These are phyloP conservation scores for Naumovozyma dairenensis DNA, from an alignment of 805 yeast genomes.

Conservation along the genomic window DNA sequence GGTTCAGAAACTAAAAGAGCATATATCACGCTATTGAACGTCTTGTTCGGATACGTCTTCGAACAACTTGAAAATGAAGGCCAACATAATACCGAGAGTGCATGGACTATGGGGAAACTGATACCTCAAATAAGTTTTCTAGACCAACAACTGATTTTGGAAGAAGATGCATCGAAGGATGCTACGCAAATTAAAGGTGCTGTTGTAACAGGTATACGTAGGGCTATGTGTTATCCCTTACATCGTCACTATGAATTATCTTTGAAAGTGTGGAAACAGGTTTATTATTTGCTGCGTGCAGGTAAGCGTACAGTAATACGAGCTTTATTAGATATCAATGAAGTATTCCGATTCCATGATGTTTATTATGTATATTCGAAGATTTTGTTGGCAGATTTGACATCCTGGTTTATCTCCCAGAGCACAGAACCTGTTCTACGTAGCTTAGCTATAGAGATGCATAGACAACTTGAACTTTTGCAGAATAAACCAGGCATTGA, in stretches of 20 bases:
- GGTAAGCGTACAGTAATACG: constrained; percentile 63
- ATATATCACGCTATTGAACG: constrained; percentile 52
- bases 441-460: constrained; percentile 56
- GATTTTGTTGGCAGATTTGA: constrained; percentile 65
- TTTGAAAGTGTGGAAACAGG: constrained; percentile 64
- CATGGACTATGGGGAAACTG: constrained; percentile 88
- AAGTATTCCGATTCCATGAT: constrained; percentile 73
- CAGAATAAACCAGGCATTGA: no score
- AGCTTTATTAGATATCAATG: constrained; percentile 50
- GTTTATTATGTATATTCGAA: constrained; percentile 76
- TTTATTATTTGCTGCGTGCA: constrained; percentile 47
- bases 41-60: constrained; percentile 64
- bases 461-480: constrained; percentile 33
- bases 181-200: constrained; percentile 37
- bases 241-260: constrained; percentile 60
- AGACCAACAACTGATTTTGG: constrained; percentile 45
- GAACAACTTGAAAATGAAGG: constrained; percentile 68
- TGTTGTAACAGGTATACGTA: constrained; percentile 52
- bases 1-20: constrained; percentile 42
- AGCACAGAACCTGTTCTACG: constrained; percentile 52
- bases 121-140: constrained; percentile 68
- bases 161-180: constrained; percentile 11
- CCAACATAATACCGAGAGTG: constrained; percentile 71
- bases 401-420: constrained; percentile 57
- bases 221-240: constrained; percentile 73